Base-by-base conservation (phyloP, 73 alveolate genomes). In the Paramecium tetraurelia region DNA sequence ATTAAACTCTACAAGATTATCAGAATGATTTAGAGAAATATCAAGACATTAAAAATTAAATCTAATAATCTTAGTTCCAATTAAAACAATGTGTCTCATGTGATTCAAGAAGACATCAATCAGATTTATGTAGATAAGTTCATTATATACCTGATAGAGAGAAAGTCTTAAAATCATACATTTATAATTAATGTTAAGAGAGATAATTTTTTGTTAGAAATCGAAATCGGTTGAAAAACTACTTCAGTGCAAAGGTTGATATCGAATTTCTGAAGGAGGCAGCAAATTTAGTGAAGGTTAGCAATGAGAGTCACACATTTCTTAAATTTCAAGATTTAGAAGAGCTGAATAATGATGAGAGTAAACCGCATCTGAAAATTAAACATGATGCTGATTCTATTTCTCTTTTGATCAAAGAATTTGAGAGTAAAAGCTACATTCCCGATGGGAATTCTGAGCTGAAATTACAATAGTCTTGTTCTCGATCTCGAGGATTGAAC, bases 61-160 rank as follows among this genome's bases (percentile, higher is more conserved):
- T 27, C 8, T 80, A 16, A 24, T 44, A 10, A 44, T 29, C 22
- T 21, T 18, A 44, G 8, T 11, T 75, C 16, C 16, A 22, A 41
- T 7, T 35, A 20, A 75, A 38, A 22, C 24, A 48, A 20, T 80
- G 90, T 48, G 75, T 46, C 11, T 31, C 86, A 80, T 80, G 90
- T 80, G 90, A 80, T 31, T 80, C 90, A 20, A 41, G 33, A 8
- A 80, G 46, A 16, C 90, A 80, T 43, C 5, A 80, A 43, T 41
- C 76, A n/a, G 90, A 80, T 41, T 80, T 16, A 80, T 80, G 90
- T 80, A 40, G 90, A 43, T 35, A 80, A 22, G 38, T 80, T 18
- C 90, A 80, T n/a, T 80, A 31, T 24, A 46, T 80, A 21, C 90
- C 90, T 43, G 90, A 80, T 20, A 80, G 70, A 43, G 90, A 80